A percentile compares a stretch with the other conserved stretches of the same genome.
These are phyloP conservation scores for Daldinia caldariorum DNA, from an alignment of 495 filamentous ascomycete species.

Conservation along the genomic window DNA sequence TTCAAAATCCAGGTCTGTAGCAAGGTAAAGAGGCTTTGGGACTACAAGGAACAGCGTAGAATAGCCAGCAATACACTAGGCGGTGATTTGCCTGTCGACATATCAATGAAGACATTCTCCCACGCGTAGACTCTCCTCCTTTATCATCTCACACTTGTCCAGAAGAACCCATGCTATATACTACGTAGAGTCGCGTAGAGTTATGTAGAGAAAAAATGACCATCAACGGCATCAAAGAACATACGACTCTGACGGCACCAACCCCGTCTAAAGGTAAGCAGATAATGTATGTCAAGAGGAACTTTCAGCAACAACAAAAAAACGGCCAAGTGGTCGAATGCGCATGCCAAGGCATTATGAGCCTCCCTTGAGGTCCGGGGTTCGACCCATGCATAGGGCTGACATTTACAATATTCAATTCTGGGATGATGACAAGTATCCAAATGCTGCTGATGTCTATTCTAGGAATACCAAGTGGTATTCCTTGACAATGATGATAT, in stretches of 20 bases:
- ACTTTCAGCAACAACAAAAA: not conserved
- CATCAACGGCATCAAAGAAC: not conserved
- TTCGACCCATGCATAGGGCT: not conserved
- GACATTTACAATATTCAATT: not conserved
- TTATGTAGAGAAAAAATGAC: not conserved
- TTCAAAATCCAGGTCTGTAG: not conserved
- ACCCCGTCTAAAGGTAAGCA: not conserved
- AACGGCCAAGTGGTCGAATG: not conserved
- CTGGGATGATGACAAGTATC: not conserved
- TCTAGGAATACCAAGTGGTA: not conserved
- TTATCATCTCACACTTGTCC: not conserved
- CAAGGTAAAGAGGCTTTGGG: not conserved
- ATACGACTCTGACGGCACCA: not conserved
- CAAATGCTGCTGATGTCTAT: not conserved
- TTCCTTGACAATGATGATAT: not conserved
- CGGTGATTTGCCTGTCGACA: not conserved
- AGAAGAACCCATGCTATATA: not conserved
- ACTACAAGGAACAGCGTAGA: not conserved
- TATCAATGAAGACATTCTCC: not conserved
- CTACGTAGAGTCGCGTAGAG: not conserved
- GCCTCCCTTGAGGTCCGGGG: not conserved
- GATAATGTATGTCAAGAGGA: not conserved
- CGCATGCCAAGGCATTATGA: not conserved
- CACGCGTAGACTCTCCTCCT: not conserved
- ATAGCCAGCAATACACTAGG: not conserved